Percentiles rank a stretch among this genome's conserved stretches.
phyloP scores from a whole-genome alignment of 441 rosid genomes.

The Hura crepitans region DNA sequence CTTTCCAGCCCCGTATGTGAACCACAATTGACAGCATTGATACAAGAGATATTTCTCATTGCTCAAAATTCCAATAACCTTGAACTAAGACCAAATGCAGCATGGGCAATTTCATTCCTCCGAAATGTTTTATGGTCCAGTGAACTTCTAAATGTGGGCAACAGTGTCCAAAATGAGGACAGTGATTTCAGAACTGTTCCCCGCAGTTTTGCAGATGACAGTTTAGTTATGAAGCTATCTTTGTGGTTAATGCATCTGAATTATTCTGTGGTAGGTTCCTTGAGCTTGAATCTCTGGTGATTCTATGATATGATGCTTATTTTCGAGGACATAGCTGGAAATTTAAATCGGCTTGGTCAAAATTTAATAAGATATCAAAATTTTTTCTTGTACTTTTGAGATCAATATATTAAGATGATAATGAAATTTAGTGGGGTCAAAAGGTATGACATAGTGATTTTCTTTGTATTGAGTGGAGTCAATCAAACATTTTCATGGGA shows the following conservation, averaged over 20 bases:
- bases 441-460: no score
- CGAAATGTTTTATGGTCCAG: constrained; percentile 57
- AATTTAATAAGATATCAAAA: no score
- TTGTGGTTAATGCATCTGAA: constrained; percentile 54
- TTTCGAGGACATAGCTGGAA: no score
- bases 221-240: constrained; percentile 63
- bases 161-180: constrained; percentile 29
- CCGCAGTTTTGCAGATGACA: constrained; percentile 58
- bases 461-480: no score
- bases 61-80: constrained; percentile 73
- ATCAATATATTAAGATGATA: no score
- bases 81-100: constrained; percentile 69
- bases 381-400: no score
- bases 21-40: constrained; percentile 48
- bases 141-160: constrained; percentile 37
- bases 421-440: no score
- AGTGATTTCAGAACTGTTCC: constrained; percentile 40
- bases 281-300: constrained; percentile 2
- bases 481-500: no score
- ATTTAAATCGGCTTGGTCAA: no score
- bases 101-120: constrained; percentile 86
- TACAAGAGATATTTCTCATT: constrained; percentile 81
- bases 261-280: constrained; percentile 41
- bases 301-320: not conserved
- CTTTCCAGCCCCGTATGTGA: constrained; percentile 57